These are phyloP conservation scores for Taphrina communis DNA, from an alignment of 1,139 yeast genomes.

Conservation along the genomic window DNA sequence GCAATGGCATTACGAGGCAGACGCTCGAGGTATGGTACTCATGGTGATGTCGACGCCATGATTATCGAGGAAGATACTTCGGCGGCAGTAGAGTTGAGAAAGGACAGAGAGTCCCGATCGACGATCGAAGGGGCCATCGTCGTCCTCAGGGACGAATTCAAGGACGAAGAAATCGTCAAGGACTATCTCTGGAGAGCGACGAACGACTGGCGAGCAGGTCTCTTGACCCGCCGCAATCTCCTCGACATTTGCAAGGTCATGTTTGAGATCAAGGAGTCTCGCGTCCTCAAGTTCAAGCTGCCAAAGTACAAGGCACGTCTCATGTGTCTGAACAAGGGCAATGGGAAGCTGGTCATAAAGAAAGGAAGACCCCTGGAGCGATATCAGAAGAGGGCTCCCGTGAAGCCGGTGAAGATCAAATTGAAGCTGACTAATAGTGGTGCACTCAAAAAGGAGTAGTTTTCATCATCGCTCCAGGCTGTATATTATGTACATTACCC, in stretches of 20 bases:
- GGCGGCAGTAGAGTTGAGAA: conserved; percentile 54
- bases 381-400: conserved; percentile 31
- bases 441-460: conserved; percentile 2
- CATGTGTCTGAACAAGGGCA: conserved; percentile 52
- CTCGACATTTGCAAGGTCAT: conserved; percentile 71
- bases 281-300: conserved; percentile 64
- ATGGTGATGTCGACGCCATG: conserved; percentile 50
- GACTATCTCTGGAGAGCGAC: conserved; percentile 71
- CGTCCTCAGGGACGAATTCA: conserved; percentile 67
- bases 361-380: conserved; percentile 23
- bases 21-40: conserved; percentile 45
- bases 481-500: conserved; percentile 2
- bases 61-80: conserved; percentile 55
- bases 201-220: conserved; percentile 58
- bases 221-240: conserved; percentile 66
- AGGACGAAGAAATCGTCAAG: conserved; percentile 67
- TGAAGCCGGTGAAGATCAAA: conserved; percentile 29
- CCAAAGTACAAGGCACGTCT: conserved; percentile 65
- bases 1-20: conserved; percentile 71
- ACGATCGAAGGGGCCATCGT: conserved; percentile 69
- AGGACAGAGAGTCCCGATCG: conserved; percentile 54
- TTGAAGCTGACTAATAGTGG: conserved; percentile 23
- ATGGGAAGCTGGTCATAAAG: conserved; percentile 55
- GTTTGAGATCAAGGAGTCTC: conserved; percentile 67
- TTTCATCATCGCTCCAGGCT: background rate